A percentile compares a stretch with the other conserved stretches of the same genome.
These are phyloP conservation scores for Fusarium veterinarium DNA, from an alignment of 2,329 filamentous ascomycete species.

Conservation along the genomic window DNA sequence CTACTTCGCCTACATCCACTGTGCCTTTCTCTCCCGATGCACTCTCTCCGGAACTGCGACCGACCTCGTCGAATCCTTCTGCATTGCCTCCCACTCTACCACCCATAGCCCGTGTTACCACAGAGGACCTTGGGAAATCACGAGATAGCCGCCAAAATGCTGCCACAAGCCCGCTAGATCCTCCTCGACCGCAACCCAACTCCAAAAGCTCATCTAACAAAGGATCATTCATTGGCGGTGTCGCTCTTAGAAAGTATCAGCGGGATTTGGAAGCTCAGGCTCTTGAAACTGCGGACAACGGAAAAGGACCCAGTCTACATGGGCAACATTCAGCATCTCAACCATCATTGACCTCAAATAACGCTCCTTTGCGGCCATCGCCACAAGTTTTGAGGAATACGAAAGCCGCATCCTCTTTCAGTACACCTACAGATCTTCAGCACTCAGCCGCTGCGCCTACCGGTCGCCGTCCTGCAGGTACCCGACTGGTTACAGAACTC, in stretches of 20 bases:
- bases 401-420: conserved; percentile 54
- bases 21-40: conserved; percentile 57
- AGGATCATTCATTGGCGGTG: conserved; percentile 65
- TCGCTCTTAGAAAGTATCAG: conserved; percentile 64
- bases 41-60: conserved; percentile 50
- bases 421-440: conserved; percentile 62
- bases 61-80: conserved; percentile 51
- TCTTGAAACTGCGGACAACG: conserved; percentile 32
- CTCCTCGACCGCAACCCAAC: conserved; percentile 42
- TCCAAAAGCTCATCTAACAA: conserved; percentile 51
- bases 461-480: conserved; percentile 58
- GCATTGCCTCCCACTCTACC: conserved; percentile 61
- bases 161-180: conserved; percentile 39
- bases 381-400: conserved; percentile 45
- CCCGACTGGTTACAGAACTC: conserved; percentile 55
- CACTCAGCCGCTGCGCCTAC: conserved; percentile 44
- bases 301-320: conserved; percentile 25
- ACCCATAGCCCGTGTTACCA: conserved; percentile 62
- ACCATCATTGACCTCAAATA: conserved; percentile 29
- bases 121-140: conserved; percentile 50
- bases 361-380: conserved; percentile 44
- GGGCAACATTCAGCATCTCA: conserved; percentile 34
- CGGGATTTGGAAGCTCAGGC: conserved; percentile 50
- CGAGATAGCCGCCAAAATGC: conserved; percentile 42
- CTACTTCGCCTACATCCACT: conserved; percentile 52